Evolutionary conservation across 2,329 filamentous ascomycete genomes (phyloP), one percentile per base, ranked within the genome.

Genomic region (Penicillium sp.): DNA sequence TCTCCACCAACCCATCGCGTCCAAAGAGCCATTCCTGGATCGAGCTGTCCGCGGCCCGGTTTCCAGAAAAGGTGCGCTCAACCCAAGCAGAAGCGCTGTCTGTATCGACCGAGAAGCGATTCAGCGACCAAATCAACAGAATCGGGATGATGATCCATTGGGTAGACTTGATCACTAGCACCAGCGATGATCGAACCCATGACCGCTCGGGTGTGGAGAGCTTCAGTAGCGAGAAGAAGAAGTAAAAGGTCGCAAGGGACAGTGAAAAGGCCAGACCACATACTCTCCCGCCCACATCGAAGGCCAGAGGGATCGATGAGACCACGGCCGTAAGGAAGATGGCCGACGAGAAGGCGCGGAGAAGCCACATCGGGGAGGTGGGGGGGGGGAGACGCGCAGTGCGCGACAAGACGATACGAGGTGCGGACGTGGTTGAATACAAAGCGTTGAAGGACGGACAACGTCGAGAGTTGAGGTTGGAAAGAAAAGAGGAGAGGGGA

Each of bases 271-370:
- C 91, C 64, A 98, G 79, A 50, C 93, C 93, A 65, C 90, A 95
- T 61, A 93, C 90, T 63, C 89, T 85, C 53, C 93, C 93, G 67
- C 93, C 93, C 64, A 97, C 91, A 81, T 98, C 93, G 75, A 97
- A 97, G 63, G 91, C 88, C 66, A 98, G 84, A 53, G 93, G 93
- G 67, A 98, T 93, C 53, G 90, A 95, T 66, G 97, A 86, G 66
- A 97, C 84, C 69, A 96, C 90, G 73, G 87, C 87, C 72, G 90
- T 80, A 62, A 97, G 83, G 74, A 96, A 97, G 72, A 88, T 73
- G 66, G 85, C 78, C 73, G 88, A 88, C 65, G 88, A 88, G 60
- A 90, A 67, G 68, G 85, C 79, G 67, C 85, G 84, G 71, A 90
- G 82, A 71, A 91, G 78, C 85, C 85, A 90, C 88, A 95, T 95